Base-by-base conservation (phyloP, 805 yeast species). In the Candida pseudoglaebosa region DNA sequence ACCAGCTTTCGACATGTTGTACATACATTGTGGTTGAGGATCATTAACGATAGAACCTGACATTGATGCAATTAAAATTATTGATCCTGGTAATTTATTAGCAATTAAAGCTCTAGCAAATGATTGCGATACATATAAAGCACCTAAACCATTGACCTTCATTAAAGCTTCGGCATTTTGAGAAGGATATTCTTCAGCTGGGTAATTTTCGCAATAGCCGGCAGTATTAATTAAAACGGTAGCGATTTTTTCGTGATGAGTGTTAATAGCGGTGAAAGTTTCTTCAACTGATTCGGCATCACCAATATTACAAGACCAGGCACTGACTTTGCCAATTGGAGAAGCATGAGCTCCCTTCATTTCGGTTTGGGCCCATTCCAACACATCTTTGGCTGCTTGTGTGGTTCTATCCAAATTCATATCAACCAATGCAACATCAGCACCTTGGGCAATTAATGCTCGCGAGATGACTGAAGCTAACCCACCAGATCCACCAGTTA, bases 1-100 rank as follows among this genome's bases (percentile, higher is more conserved):
- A 57, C 90, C 93, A 13, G 93, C 93, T 67, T 84, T 84, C 50
- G 91, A 73, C 84, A 82, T 80, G 71, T 84, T 84, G 73, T 84
- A 84, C 50, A 84, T 84, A 46, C 78, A 73, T 62, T 82, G 89
- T 15, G 86, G 86, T 59, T 82, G 89, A 24, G 90, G 90, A 57
- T 78, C 82, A 60, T 82, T 82, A 45, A 82, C 88, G 50, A 82
- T 80, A 43, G 80, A 73, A 39, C 88, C 90, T 5, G 85, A 78
- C 89, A 82, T 82, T 43, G 87, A 81, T n/a, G 85, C 89, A 48
- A 82, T 73, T 62, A 82, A 68, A 42, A 82, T 80, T 45, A 78
- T 71, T 5, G 87, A 79, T 24, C 83, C 86, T 44, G 61, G 66
- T 44, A 69, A 62, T 57, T 73, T 75, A 56, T 71, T 73, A 35